Conservation (phyloP, 768 basidiomycete species). For the Amanita subjunquillea region DNA sequence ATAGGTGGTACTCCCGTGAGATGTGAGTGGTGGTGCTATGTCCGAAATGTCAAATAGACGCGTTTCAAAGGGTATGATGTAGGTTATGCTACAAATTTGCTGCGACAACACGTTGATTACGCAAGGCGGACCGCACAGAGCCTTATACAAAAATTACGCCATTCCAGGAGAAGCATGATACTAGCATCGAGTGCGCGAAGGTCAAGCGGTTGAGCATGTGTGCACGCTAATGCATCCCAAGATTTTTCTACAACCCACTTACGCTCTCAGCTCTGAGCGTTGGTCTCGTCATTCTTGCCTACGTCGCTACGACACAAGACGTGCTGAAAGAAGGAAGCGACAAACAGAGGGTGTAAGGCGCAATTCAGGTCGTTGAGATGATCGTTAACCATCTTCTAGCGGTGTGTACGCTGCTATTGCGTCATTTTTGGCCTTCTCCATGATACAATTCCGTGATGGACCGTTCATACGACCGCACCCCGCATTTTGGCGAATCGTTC, state of each 20-base stretch:
- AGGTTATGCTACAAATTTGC: conserved; percentile 24
- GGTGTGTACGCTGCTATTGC: conserved; percentile 68
- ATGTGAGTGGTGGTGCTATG: conserved; percentile 44
- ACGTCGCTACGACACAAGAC: conserved; percentile 76
- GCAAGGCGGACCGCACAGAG: conserved; percentile 75
- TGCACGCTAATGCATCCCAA: conserved; percentile 16
- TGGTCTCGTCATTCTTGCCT: conserved; percentile 61
- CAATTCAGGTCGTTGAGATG: neutral
- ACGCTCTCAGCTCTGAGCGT: conserved; percentile 65
- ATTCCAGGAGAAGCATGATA: conserved; percentile 77
- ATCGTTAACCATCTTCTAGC: conserved; percentile 22
- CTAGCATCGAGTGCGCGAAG: conserved; percentile 63
- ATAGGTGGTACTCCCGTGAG: conserved; percentile 67
- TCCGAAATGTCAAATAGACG: conserved; percentile 8
- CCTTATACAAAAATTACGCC: conserved; percentile 75
- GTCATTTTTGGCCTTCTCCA: conserved; percentile 72
- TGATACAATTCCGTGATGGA: conserved; percentile 85
- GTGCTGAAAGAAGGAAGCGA: conserved; percentile 78
- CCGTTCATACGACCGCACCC: conserved; percentile 86
- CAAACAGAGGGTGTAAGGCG: conserved; percentile 67
- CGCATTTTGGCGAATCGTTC: conserved; percentile 72
- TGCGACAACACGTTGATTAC: conserved; percentile 11
- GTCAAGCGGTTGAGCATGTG: neutral
- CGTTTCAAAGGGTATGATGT: conserved; percentile 70
- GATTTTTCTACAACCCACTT: conserved; percentile 81